Evolutionary conservation across 176 grass and related monocot genomes (phyloP).

Genomic region (Cymbopogon citratus): DNA sequence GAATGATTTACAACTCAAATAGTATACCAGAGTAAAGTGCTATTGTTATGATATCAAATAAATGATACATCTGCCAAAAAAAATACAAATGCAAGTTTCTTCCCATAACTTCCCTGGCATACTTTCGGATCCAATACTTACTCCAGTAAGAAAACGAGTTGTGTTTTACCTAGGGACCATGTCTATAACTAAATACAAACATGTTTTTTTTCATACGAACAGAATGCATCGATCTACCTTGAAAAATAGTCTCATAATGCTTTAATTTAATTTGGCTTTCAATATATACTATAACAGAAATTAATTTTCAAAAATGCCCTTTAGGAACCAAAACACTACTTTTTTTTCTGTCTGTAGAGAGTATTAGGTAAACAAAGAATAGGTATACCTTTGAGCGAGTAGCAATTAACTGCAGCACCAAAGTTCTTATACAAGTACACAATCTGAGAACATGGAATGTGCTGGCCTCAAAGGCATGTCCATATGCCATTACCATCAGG

Average conservation of each 20-base stretch:
- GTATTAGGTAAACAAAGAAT: no score
- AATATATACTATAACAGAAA: background rate
- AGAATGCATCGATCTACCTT: background rate
- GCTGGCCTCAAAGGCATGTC: background rate
- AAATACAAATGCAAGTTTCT: no score
- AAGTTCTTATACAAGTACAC: background rate
- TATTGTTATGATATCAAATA: background rate
- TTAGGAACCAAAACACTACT: background rate
- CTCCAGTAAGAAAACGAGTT: no score
- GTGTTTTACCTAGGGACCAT: no score
- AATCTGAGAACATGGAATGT: background rate
- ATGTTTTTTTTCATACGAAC: background rate
- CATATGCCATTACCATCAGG: background rate
- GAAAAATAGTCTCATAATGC: background rate
- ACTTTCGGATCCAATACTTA: no score
- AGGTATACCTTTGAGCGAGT: background rate
- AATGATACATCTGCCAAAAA: background rate
- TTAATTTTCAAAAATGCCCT: background rate
- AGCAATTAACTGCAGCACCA: background rate
- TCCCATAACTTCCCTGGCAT: no score
- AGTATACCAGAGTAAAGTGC: background rate
- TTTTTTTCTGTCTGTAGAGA: no score
- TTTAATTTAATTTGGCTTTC: background rate
- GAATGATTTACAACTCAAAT: background rate
- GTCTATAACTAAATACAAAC: background rate